Conservation (phyloP, 768 basidiomycete genomes). For the Phaeotremella skinneri region DNA sequence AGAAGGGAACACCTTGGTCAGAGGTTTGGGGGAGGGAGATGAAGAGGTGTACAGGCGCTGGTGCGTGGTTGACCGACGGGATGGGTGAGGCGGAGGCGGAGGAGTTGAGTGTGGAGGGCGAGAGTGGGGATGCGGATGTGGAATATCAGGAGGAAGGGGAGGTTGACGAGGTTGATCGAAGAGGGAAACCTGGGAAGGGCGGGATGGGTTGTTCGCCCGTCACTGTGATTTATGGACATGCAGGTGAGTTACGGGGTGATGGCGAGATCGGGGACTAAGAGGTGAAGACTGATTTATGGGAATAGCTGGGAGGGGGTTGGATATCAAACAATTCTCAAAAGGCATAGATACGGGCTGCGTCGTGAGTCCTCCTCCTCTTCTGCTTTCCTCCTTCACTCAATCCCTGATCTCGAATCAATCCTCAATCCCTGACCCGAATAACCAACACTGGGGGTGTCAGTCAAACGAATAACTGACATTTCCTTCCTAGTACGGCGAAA, state of each 20-base stretch:
- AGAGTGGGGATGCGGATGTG: constrained; percentile 13
- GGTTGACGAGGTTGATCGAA: constrained; percentile 16
- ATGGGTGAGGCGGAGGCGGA: constrained; percentile 56
- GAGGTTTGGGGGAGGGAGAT: constrained; percentile 61
- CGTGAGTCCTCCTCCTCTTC: constrained; percentile 44
- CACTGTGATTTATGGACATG: constrained; percentile 82
- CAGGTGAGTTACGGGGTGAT: constrained; percentile 33
- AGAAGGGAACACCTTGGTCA: constrained; percentile 69
- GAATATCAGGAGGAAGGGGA: constrained; percentile 2
- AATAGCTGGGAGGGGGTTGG: constrained; percentile 71
- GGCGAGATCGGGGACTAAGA: background rate
- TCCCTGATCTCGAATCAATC: no score
- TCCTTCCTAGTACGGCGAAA: constrained; percentile 60
- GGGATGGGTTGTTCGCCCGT: constrained; percentile 36
- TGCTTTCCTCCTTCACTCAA: background rate
- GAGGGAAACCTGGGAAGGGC: background rate
- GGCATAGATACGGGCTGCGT: constrained; percentile 88
- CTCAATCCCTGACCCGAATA: constrained; percentile 3
- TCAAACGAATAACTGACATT: background rate
- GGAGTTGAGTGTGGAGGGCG: constrained; percentile 20
- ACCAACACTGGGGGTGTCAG: background rate
- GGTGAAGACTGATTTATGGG: background rate
- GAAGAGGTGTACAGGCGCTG: constrained; percentile 41
- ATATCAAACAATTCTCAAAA: constrained; percentile 76
- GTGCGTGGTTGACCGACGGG: constrained; percentile 51